Conservation (phyloP, 73 alveolate genomes). For the Paramecium primaurelia region DNA sequence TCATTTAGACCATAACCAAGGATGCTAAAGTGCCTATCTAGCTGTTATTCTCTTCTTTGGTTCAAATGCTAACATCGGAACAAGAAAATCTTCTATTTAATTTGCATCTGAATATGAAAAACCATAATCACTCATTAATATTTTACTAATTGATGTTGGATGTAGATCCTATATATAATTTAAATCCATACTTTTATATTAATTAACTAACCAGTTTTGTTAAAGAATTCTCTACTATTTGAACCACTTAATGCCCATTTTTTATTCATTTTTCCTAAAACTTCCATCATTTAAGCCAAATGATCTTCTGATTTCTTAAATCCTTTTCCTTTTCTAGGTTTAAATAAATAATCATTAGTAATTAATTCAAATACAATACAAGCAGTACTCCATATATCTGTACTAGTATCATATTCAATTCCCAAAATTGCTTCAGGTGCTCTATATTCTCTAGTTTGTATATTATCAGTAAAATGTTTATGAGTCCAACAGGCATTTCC, state of each 20-base stretch:
- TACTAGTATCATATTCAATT: conserved; percentile 70
- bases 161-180: conserved; percentile 64
- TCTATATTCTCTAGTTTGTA: conserved; percentile 83
- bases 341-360: conserved; percentile 82
- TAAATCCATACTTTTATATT: not conserved
- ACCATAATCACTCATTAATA: conserved; percentile 86
- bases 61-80: conserved; percentile 90
- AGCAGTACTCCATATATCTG: conserved; percentile 86
- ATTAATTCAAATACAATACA: conserved; percentile 83
- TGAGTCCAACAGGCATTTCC: conserved; percentile 80
- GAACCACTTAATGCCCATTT: conserved; percentile 63
- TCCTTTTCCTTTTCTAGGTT: conserved; percentile 61
- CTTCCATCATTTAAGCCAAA: conserved; percentile 72
- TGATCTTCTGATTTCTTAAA: conserved; percentile 80
- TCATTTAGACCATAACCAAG: conserved; percentile 72
- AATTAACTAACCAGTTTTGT: conserved; percentile 48
- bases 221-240: conserved; percentile 55
- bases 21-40: conserved; percentile 81
- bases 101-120: conserved; percentile 91
- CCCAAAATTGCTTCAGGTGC: conserved; percentile 91
- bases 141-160: conserved; percentile 88
- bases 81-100: conserved; percentile 84
- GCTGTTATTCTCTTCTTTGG: conserved; percentile 92
- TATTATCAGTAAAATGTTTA: conserved; percentile 68
- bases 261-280: conserved; percentile 78